phyloP scores from a whole-genome alignment of 2,329 filamentous ascomycete species.

The Aspergillus sp. region DNA sequence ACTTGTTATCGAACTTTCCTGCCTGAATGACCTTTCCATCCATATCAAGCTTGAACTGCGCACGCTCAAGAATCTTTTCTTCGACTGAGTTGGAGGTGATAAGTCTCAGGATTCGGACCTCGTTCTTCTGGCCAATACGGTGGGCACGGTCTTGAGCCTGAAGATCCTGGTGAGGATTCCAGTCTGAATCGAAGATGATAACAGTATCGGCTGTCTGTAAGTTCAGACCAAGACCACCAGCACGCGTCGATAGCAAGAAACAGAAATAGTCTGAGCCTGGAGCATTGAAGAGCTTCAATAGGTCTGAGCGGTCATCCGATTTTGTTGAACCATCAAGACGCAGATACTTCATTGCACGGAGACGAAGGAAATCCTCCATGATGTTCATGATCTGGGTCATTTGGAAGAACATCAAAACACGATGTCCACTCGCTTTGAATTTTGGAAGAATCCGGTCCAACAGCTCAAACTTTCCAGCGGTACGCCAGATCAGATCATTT shows the following conservation, averaged over 20 bases:
- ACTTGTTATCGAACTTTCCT: conserved; percentile 99
- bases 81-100: conserved; percentile 97
- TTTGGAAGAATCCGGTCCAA: conserved; percentile 91
- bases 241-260: conserved; percentile 97
- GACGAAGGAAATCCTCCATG: conserved; percentile 96
- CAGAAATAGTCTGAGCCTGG: conserved; percentile 93
- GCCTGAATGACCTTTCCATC: conserved; percentile 99
- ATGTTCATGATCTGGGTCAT: conserved; percentile 99
- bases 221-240: conserved; percentile 95
- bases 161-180: conserved; percentile 99
- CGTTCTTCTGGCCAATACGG: conserved; percentile 99
- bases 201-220: conserved; percentile 97
- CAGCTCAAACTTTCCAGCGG: conserved; percentile 94
- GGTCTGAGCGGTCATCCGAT: conserved; percentile 90
- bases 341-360: conserved; percentile 79
- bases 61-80: conserved; percentile 96
- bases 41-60: conserved; percentile 98
- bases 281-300: conserved; percentile 85
- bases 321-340: conserved; percentile 96
- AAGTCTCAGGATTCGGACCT: conserved; percentile 91
- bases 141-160: conserved; percentile 99
- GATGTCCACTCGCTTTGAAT: conserved; percentile 85
- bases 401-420: conserved; percentile 99
- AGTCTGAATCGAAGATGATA: conserved; percentile 99
- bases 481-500: conserved; percentile 94